Evolutionary conservation across 371 early-diverging fungal species (phyloP), one percentile per base, ranked within the genome.

Genomic region (Mortierella sp.): DNA sequence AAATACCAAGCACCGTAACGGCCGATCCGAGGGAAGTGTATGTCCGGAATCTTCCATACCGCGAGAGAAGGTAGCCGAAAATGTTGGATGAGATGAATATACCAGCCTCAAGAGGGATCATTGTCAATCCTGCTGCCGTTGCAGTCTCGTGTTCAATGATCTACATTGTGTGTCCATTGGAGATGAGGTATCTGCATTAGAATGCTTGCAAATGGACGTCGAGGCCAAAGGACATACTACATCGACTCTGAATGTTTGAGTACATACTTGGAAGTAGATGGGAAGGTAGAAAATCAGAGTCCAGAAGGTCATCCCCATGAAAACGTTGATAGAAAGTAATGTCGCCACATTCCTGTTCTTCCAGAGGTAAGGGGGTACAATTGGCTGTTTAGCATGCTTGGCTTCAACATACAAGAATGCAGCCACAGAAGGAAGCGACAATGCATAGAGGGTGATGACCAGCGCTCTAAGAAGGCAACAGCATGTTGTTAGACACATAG

Each of bases 231-330:
- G 17, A 22, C 19, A 22, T 6, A 17, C 0, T 8, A 24, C 44
- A 43, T 43, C 9, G 19, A n/a, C 19, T 14, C 16, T 5, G 5
- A 5, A 43, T 14, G 44, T 43, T 43, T 9, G 16, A 4, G 19
- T 43, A 10, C 52, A 29, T 67, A 73, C 74, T 60, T 91, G 92
- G 79, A 92, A 92, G 79, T 88, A 95, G 3, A 92, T 79, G 16
- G 91, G 86, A 2, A 88, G 85, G 71, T 90, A 91, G 57, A 90
- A 95, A 22, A 91, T 73, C 6, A 89, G 82, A 22, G 86, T 83
- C 54, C 90, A 84, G 51, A 92, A 90, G 25, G 85, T 79, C 47
- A 91, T 85, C 21, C 94, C 95, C 60, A 93, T 63, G 51, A 80
- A 85, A 60, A 90, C 79, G 25, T 81, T 78, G 43, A 81, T 66